Base-by-base conservation (phyloP, 495 filamentous ascomycete species). In the Aspergillus incahuasiensis region DNA sequence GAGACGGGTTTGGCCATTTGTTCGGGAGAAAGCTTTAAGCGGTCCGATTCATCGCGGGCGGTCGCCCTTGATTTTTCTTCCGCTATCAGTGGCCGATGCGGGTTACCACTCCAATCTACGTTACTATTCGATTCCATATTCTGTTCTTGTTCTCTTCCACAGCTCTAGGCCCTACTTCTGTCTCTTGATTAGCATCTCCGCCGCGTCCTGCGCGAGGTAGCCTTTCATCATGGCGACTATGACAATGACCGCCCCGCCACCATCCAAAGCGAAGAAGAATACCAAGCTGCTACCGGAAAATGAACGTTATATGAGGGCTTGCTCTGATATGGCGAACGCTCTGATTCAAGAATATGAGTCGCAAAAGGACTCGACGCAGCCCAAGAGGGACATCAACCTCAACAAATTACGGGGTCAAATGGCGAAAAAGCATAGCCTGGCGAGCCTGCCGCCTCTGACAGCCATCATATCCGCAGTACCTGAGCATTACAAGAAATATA, bases 401-500 rank as follows among this genome's bases (percentile, higher is more conserved):
- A 98, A 98, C 72, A 81, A 80, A 53, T 73, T 98, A 52, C 86
- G 94, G 48, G 82, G 89, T 55, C 91, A 92, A 68, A 83, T 96
- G 53, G 83, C 94, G 11, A 95, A 91, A 74, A 97, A 96, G 74
- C 90, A 97, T 75, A 84, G 81, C 62, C 74, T 98, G 56, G 84
- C 80, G 63, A 87, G 79, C 64, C 88, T 94, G 56, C 94, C 94
- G 20, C 91, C 94, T 28, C 78, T 98, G 52, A 97, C 91, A 21
- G 92, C 94, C 56, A 98, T 98, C 66, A 96, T 98, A 62, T 91
- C 94, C 22, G 94, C 94, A 15, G 89, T 98, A 34, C 94, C 94
- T 25, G 95, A 97, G 65, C 91, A 97, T 72, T 96, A 97, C 76
- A 98, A 98, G 78, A 97, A 97, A 78, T 97, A 97, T 67, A 95